Evolutionary conservation across 2,329 filamentous ascomycete species (phyloP).

Genomic region (Lachnum nothofagi): DNA sequence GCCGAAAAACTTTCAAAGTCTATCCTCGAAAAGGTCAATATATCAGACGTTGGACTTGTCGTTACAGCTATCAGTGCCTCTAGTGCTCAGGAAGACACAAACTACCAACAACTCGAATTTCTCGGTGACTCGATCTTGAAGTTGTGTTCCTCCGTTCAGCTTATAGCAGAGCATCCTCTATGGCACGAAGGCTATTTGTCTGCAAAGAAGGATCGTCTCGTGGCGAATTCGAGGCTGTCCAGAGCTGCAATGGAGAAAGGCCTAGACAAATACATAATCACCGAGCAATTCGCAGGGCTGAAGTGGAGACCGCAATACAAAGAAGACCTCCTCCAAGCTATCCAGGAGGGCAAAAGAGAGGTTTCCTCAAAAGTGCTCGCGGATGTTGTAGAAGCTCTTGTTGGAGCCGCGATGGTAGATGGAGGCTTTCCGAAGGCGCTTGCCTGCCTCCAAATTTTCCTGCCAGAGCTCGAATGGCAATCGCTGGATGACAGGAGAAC

Average conservation of each 20-base stretch:
- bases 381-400: conserved; percentile 80
- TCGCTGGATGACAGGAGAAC: conserved; percentile 39
- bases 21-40: conserved; percentile 47
- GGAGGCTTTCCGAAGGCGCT: conserved; percentile 62
- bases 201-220: conserved; percentile 59
- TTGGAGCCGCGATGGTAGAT: conserved; percentile 68
- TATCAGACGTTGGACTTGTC: conserved; percentile 53
- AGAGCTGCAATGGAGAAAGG: conserved; percentile 57
- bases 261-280: conserved; percentile 69
- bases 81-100: conserved; percentile 50
- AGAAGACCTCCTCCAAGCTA: conserved; percentile 35
- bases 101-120: conserved; percentile 85
- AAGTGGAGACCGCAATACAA: conserved; percentile 69
- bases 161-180: conserved; percentile 51
- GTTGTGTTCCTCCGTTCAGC: conserved; percentile 61
- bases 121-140: conserved; percentile 83
- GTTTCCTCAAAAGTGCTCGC: conserved; percentile 76
- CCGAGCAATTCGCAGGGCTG: conserved; percentile 57
- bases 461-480: conserved; percentile 55
- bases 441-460: conserved; percentile 59
- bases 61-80: conserved; percentile 66
- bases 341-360: conserved; percentile 21
- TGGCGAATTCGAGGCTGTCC: conserved; percentile 71
- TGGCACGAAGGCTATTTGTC: conserved; percentile 77
- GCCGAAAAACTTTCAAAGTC: conserved; percentile 55